Evolutionary conservation across 305 asterid genomes (phyloP).

Genomic region (Fraxinus sp.): DNA sequence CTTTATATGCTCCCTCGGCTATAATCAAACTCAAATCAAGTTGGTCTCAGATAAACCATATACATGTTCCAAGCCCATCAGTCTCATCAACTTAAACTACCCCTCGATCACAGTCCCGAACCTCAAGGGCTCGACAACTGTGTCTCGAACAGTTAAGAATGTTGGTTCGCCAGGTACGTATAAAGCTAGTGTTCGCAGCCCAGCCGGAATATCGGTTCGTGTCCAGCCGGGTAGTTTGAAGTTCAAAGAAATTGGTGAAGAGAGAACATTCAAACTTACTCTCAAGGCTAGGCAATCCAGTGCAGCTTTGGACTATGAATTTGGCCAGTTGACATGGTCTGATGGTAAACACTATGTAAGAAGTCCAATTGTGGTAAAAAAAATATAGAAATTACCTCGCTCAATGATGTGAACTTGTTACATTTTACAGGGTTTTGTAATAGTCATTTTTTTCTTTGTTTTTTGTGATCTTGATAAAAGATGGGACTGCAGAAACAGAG

Average conservation of each 20-base stretch:
- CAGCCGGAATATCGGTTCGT: constrained; percentile 48
- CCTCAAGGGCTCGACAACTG: constrained; percentile 49
- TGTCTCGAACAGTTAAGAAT: constrained; percentile 67
- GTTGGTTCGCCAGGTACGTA: constrained; percentile 75
- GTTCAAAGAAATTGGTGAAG: constrained; percentile 56
- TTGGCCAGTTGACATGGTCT: constrained; percentile 72
- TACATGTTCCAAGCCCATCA: constrained; percentile 40
- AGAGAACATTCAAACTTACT: constrained; percentile 53
- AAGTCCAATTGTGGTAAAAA: constrained; percentile 74
- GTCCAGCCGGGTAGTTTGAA: constrained; percentile 50
- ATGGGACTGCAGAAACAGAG: background rate
- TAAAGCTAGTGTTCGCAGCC: constrained; percentile 52
- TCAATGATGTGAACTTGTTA: background rate
- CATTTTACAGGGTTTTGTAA: constrained; percentile 14
- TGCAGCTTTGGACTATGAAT: constrained; percentile 51
- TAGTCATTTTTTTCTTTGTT: background rate
- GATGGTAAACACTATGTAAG: constrained; percentile 72
- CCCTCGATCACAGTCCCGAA: constrained; percentile 81
- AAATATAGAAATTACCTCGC: constrained; percentile 23
- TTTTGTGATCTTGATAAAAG: background rate
- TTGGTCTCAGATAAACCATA: constrained; percentile 37
- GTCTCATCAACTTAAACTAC: constrained; percentile 63
- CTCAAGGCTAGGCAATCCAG: constrained; percentile 33
- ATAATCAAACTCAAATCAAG: constrained; percentile 46
- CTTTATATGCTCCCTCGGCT: constrained; percentile 67